Percentiles rank a stretch among this genome's conserved stretches.
phyloP scores from a whole-genome alignment of 768 basidiomycete genomes.

The Mycena capillaripes region DNA sequence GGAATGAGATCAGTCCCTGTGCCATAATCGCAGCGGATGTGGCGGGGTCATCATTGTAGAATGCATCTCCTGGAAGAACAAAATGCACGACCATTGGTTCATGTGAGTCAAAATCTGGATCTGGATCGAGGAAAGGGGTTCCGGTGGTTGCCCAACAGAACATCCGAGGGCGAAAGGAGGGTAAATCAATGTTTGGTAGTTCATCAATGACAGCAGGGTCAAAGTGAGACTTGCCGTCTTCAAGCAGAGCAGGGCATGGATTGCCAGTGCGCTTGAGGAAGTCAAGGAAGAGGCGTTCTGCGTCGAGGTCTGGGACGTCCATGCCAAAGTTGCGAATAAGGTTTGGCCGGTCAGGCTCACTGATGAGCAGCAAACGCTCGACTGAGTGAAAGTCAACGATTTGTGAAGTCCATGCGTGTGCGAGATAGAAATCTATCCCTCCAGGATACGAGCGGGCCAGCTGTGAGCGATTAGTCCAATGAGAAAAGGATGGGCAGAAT shows the following conservation, averaged over 20 bases:
- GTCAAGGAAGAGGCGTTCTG: neutral
- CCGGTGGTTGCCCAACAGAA: no score
- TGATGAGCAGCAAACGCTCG: neutral
- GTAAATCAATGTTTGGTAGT: neutral
- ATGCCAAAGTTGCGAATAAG: no score
- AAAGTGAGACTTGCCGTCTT: conserved; percentile 4
- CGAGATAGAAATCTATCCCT: no score
- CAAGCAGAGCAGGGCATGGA: no score
- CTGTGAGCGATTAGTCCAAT: no score
- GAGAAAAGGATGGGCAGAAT: no score
- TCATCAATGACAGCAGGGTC: neutral
- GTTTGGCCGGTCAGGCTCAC: no score
- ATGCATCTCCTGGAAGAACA: neutral
- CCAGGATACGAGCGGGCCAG: no score
- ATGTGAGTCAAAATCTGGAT: no score
- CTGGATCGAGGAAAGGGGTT: no score
- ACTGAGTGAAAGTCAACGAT: neutral
- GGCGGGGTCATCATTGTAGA: neutral
- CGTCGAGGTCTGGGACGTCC: neutral
- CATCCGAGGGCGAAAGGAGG: neutral
- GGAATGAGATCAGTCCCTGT: conserved; percentile 6
- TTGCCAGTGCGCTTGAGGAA: neutral
- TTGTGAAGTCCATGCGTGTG: neutral
- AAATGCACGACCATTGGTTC: no score
- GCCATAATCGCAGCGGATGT: neutral